These are phyloP conservation scores for Cladosporium cucumerinum DNA, from an alignment of 2,329 filamentous ascomycete genomes.

Conservation along the genomic window DNA sequence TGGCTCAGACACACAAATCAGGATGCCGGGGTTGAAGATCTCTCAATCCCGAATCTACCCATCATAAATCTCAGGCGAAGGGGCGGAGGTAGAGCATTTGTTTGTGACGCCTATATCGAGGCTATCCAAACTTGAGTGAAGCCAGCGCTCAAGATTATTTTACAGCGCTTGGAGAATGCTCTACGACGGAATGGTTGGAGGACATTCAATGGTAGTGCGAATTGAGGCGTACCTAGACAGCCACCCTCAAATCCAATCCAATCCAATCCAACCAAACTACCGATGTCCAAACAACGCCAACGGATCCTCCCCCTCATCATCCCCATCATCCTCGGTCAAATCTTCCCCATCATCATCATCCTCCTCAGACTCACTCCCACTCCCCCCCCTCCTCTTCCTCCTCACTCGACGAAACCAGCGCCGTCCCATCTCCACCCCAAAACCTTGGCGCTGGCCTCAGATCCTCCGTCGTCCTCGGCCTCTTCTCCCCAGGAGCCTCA, in stretches of 20 bases:
- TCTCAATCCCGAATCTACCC: too few species aligned
- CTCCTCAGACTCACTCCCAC: neutral
- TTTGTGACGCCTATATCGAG: too few species aligned
- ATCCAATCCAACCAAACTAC: neutral
- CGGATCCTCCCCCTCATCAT: constrained; percentile 8
- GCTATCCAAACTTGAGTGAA: neutral
- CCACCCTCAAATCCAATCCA: neutral
- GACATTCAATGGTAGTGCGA: too few species aligned
- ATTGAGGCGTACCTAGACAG: neutral
- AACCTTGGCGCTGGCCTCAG: constrained; percentile 13
- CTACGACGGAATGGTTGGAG: too few species aligned
- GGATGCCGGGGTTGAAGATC: too few species aligned
- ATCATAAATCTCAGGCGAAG: too few species aligned
- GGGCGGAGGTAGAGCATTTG: too few species aligned
- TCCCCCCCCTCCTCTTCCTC: constrained; percentile 25
- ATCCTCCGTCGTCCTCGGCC: constrained; percentile 20
- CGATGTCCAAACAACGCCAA: constrained; percentile 18
- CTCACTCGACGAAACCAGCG: constrained; percentile 25
- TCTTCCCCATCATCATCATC: constrained; percentile 15
- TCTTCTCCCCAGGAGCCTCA: constrained; percentile 15
- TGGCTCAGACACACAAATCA: too few species aligned
- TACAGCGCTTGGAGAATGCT: too few species aligned
- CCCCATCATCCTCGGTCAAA: constrained; percentile 17
- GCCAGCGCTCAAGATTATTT: too few species aligned
- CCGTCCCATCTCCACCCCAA: constrained; percentile 2